phyloP scores from a whole-genome alignment of 2,329 filamentous ascomycete species.

The Botrytis pseudocinerea region DNA sequence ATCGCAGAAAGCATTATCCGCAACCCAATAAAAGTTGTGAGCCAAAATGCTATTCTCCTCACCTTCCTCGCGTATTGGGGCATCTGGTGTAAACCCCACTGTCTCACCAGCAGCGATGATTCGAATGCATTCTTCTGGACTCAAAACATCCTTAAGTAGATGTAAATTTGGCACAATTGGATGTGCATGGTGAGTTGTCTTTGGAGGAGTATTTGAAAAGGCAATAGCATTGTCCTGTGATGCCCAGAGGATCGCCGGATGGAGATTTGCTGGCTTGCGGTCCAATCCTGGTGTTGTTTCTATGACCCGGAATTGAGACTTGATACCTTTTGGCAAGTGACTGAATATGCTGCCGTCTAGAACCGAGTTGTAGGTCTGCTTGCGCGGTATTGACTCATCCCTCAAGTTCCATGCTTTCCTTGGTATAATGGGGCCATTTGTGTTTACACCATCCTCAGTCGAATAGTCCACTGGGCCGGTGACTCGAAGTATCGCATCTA shows the following conservation, averaged over 20 bases:
- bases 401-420: slow-evolving; percentile 64
- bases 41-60: slow-evolving; percentile 63
- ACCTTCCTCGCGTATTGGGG: slow-evolving; percentile 64
- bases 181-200: slow-evolving; percentile 56
- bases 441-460: slow-evolving; percentile 21
- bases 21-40: slow-evolving; percentile 74
- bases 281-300: slow-evolving; percentile 60
- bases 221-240: slow-evolving; percentile 57
- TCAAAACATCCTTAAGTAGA: slow-evolving; percentile 61
- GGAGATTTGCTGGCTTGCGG: slow-evolving; percentile 67
- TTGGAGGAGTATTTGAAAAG: slow-evolving; percentile 49
- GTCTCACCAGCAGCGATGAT: slow-evolving; percentile 68
- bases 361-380: slow-evolving; percentile 57
- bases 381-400: slow-evolving; percentile 41
- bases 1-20: slow-evolving; percentile 63
- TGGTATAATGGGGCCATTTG: slow-evolving; percentile 43
- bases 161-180: slow-evolving; percentile 63
- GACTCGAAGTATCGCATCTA: slow-evolving; percentile 65
- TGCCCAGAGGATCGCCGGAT: slow-evolving; percentile 65
- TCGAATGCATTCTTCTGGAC: slow-evolving; percentile 60
- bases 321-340: slow-evolving; percentile 43
- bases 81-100: slow-evolving; percentile 66
- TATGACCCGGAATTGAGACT: slow-evolving; percentile 54
- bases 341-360: slow-evolving; percentile 57
- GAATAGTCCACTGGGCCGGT: slow-evolving; percentile 61